Evolutionary conservation across 202 grass and related monocot species (phyloP).

Genomic region (Zizania palustris): DNA sequence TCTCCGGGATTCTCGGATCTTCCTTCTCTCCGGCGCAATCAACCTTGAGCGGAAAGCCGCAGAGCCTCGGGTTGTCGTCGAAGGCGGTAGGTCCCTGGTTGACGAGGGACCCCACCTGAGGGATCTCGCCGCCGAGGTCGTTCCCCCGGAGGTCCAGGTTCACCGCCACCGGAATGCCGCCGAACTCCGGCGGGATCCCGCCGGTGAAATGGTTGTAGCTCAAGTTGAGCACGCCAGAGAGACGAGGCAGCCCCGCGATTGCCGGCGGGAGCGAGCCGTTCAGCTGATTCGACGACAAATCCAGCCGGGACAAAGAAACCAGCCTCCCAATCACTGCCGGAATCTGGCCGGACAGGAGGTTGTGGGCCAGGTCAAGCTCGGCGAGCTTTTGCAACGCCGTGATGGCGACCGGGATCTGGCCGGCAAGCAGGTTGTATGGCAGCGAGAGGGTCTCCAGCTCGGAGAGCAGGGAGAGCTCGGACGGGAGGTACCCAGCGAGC

Average conservation of each 20-base stretch:
- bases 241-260: constrained; percentile 57
- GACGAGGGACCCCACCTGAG: constrained; percentile 80
- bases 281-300: constrained; percentile 86
- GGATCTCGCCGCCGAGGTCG: constrained; percentile 89
- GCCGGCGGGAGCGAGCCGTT: constrained; percentile 65
- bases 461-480: constrained; percentile 89
- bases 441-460: constrained; percentile 61
- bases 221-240: constrained; percentile 83
- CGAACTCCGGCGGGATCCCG: constrained; percentile 69
- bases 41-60: constrained; percentile 82
- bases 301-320: constrained; percentile 55
- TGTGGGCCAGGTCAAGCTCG: constrained; percentile 74
- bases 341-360: constrained; percentile 64
- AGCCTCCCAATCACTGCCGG: constrained; percentile 59
- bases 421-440: constrained; percentile 61
- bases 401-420: constrained; percentile 75
- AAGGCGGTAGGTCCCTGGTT: constrained; percentile 96
- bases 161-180: constrained; percentile 69
- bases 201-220: constrained; percentile 74
- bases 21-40: constrained; percentile 53
- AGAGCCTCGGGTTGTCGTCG: constrained; percentile 71
- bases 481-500: constrained; percentile 86
- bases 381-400: constrained; percentile 58
- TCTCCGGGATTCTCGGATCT: constrained; percentile 55
- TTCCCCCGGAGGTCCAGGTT: constrained; percentile 83